Evolutionary conservation across 2,329 filamentous ascomycete genomes (phyloP), one percentile per base, ranked within the genome.

Genomic region (Sclerotinia borealis): DNA sequence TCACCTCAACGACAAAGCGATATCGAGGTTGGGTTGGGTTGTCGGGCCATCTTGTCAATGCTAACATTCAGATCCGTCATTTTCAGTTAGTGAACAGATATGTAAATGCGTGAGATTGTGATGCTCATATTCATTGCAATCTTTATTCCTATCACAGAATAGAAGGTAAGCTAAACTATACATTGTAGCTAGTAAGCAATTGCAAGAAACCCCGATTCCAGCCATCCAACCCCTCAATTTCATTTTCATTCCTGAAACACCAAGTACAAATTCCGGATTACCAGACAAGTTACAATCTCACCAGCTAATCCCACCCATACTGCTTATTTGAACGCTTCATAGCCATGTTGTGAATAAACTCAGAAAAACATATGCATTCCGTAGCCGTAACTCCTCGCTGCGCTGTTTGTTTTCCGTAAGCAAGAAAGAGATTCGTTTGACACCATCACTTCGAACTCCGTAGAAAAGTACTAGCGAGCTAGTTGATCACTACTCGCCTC

Each of bases 401-500:
- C 25, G 4, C n/a, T 19, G 22, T 56, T 25, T 11, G 13, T 13
- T 45, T 8, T 45, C 19, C n/a, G 9, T 13, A 25, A 8, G 27
- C 39, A 58, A 25, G 34, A 27, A 17, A 4, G 2, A 36, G 10
- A 36, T 25, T 19, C 15, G 1, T 45, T 45, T 37, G 4, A 34
- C 8, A n/a, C 19, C 39, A 45, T n/a, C n/a, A 45, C 29, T 6
- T 45, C 9, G n/a, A n/a, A n/a, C n/a, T n/a, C n/a, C n/a, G n/a
- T n/a, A n/a, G 29, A 36, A 22, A 10, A 41, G 19, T 13, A 45
- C 39, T 58, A 58, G 15, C 54, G 39, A 9, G 54, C 54, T 25
- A 58, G 39, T 19, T 58, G 51, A 49, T 63, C 60, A 64, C 80
- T 82, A 65, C 79, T 80, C 73, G 83, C 80, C 27, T 80, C 80